Conservation (phyloP, 2,329 filamentous ascomycete genomes). For the Pleurostoma richardsiae region DNA sequence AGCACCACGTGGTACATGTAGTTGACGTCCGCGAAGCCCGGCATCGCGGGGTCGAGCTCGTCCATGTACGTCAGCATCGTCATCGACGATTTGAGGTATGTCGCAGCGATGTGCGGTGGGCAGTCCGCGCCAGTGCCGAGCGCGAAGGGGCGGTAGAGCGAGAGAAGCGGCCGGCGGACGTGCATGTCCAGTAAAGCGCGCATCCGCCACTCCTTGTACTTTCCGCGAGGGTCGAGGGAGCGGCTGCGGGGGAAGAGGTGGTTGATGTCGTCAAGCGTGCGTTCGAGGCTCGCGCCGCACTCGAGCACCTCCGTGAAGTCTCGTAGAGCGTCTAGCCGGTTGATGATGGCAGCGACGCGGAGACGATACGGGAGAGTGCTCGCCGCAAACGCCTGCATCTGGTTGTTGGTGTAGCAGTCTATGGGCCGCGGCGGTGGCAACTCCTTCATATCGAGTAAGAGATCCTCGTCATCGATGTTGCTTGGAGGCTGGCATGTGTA, state of each 20-base stretch:
- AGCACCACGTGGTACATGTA: constrained; percentile 49
- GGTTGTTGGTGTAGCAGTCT: constrained; percentile 46
- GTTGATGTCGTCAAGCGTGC: constrained; percentile 49
- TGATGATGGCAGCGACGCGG: constrained; percentile 43
- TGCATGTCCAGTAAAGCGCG: constrained; percentile 49
- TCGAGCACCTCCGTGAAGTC: constrained; percentile 50
- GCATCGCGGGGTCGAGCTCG: constrained; percentile 42
- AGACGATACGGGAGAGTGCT: constrained; percentile 44
- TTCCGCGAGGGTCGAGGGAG: constrained; percentile 33
- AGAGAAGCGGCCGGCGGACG: constrained; percentile 44
- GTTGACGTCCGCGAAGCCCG: constrained; percentile 40
- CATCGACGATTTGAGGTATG: constrained; percentile 50
- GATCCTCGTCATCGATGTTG: constrained; percentile 47
- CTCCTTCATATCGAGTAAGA: constrained; percentile 40
- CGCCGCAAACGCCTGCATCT: constrained; percentile 49
- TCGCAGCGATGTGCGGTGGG: constrained; percentile 44
- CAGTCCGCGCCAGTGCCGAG: constrained; percentile 40
- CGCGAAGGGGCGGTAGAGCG: constrained; percentile 50
- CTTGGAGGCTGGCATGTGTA: constrained; percentile 47
- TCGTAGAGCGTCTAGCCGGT: constrained; percentile 44
- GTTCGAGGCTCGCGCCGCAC: constrained; percentile 46
- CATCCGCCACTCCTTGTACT: constrained; percentile 46
- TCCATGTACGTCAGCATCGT: constrained; percentile 50
- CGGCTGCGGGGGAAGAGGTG: constrained; percentile 43
- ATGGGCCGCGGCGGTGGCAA: constrained; percentile 44